Conservation (phyloP, 495 filamentous ascomycete species). For the Lasiosphaeriaceae sp. region DNA sequence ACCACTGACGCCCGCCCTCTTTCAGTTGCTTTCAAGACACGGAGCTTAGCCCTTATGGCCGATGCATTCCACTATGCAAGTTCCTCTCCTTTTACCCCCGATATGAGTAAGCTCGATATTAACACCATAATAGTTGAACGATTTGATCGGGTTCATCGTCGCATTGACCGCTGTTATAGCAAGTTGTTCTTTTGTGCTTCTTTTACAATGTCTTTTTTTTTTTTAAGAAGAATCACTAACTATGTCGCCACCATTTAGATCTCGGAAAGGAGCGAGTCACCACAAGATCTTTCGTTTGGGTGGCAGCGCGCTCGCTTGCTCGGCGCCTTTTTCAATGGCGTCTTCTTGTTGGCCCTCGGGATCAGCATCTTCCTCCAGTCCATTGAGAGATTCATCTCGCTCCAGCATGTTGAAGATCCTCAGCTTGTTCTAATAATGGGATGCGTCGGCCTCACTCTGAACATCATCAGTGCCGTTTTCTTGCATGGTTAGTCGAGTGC, state of each 20-base stretch:
- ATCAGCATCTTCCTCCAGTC: conserved; percentile 91
- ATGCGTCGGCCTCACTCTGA: conserved; percentile 73
- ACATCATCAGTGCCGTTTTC: conserved; percentile 74
- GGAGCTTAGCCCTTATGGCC: conserved; percentile 85
- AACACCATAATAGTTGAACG: conserved; percentile 62
- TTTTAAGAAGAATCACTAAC: too few species aligned
- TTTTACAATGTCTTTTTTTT: too few species aligned
- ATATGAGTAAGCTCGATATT: too few species aligned
- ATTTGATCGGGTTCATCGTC: conserved; percentile 81
- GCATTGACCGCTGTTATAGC: conserved; percentile 82
- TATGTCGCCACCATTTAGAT: conserved; percentile 35
- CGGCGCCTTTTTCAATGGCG: conserved; percentile 91
- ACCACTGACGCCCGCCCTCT: background rate
- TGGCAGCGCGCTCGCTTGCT: conserved; percentile 93
- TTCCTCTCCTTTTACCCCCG: background rate
- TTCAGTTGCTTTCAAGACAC: conserved; percentile 72
- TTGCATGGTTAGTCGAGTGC: conserved; percentile 61
- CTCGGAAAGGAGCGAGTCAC: conserved; percentile 36
- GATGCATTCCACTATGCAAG: conserved; percentile 94
- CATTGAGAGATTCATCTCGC: conserved; percentile 71
- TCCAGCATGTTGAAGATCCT: conserved; percentile 59
- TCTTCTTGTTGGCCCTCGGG: conserved; percentile 89
- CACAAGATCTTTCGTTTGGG: conserved; percentile 45
- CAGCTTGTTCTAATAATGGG: conserved; percentile 77
- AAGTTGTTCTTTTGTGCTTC: conserved; percentile 6